phyloP scores from a whole-genome alignment of 2,329 filamentous ascomycete genomes.

The Aspergillus ochraceoroseus region DNA sequence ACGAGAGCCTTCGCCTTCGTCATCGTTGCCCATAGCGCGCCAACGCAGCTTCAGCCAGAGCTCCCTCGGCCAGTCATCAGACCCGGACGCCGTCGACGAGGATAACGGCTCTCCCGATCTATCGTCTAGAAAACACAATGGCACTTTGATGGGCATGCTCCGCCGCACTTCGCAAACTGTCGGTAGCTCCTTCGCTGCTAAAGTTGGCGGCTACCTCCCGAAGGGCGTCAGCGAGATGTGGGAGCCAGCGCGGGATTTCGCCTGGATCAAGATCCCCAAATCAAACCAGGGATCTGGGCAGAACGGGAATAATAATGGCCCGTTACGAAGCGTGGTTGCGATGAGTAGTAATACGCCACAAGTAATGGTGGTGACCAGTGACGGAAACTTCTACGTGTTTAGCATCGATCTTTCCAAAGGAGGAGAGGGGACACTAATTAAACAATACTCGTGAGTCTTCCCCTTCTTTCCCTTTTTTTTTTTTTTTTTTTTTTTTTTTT shows the following conservation, averaged over 20 bases:
- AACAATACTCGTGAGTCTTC: constrained; percentile 81
- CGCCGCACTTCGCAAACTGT: constrained; percentile 94
- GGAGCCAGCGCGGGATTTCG: constrained; percentile 92
- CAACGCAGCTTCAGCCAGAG: constrained; percentile 27
- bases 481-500: no score
- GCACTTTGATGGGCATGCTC: constrained; percentile 82
- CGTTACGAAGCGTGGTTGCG: constrained; percentile 85
- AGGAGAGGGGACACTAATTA: constrained; percentile 84
- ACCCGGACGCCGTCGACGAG: constrained; percentile 30
- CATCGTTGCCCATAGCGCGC: constrained; percentile 24
- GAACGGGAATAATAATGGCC: constrained; percentile 45
- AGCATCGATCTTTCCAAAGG: constrained; percentile 92
- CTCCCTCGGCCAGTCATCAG: constrained; percentile 27
- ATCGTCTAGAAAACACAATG: constrained; percentile 52
- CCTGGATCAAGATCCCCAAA: constrained; percentile 88
- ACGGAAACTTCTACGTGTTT: constrained; percentile 91
- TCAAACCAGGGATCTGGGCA: constrained; percentile 36
- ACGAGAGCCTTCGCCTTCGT: constrained; percentile 25
- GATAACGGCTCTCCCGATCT: constrained; percentile 34
- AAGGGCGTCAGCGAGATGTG: constrained; percentile 95
- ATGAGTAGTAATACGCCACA: constrained; percentile 94
- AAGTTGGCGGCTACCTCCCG: constrained; percentile 86
- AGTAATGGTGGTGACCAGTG: constrained; percentile 96
- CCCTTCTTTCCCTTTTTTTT: background rate
- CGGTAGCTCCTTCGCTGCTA: constrained; percentile 79